Evolutionary conservation across 352 stramenopile genomes (phyloP), one percentile per base, ranked within the genome.

Genomic region (Globisporangium paddicum): DNA sequence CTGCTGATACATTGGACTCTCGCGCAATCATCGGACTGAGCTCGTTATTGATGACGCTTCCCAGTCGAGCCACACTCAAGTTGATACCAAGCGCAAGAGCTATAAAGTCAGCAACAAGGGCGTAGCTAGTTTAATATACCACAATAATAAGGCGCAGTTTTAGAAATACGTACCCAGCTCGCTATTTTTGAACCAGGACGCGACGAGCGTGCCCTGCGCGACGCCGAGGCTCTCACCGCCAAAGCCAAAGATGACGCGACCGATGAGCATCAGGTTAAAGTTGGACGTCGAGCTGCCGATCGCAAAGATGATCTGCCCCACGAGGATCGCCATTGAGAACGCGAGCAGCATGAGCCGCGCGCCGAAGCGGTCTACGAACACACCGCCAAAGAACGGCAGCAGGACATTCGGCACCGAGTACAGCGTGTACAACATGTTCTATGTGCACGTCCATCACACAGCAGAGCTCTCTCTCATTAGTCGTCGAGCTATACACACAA

Each of bases 371-470:
- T 98, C 90, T 13, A 97, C 87, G 26, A 98, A 72, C 30, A 95
- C 84, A 23, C 93, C 94, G 25, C 94, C 94, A 51, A 98, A 96
- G 64, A 98, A 96, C 18, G 94, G 94, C 47, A 98, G 60, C 28
- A 97, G 58, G 32, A 97, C 93, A 63, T 98, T 98, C 14, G 92
- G 92, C 50, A 97, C 80, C 40, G 86, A 96, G 70, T 98, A 97
- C 46, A 97, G 63, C 21, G 89, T 98, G 72, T 98, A 98, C 35
- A 98, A 71, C 55, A 98, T 63, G 59, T 96, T 97, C 83, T 97
- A 84, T 32, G 28, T 32, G 28, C 2, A 63, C 7, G 23, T 19
- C 4, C 10, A 48, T 1, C 5, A 6, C n/a, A 19, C 23, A 47
- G 13, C 37, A 35, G 9, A 46, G 23, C 8, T 21, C 47, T 2